Conservation (phyloP, 2,329 filamentous ascomycete species). For the Orbilia brochopaga region DNA sequence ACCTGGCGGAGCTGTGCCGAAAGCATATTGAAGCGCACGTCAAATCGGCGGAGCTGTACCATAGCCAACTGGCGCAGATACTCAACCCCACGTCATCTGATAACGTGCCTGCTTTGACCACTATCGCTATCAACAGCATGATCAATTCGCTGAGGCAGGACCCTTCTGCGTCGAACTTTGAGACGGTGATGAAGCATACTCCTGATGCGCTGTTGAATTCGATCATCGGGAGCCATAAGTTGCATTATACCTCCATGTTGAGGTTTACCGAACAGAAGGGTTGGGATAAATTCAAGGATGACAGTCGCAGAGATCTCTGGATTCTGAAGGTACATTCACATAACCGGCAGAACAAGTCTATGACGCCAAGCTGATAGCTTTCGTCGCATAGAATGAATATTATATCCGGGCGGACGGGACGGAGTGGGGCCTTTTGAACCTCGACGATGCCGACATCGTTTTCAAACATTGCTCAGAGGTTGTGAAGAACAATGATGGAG, state of each 20-base stretch:
- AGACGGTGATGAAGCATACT: constrained; percentile 44
- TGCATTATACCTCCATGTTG: constrained; percentile 52
- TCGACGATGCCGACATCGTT: constrained; percentile 48
- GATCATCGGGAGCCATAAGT: constrained; percentile 50
- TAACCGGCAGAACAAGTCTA: too few species aligned
- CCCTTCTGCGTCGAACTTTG: constrained; percentile 32
- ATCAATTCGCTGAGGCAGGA: constrained; percentile 48
- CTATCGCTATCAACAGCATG: constrained; percentile 48
- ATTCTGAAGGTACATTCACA: constrained; percentile 49
- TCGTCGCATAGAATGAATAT: constrained; percentile 43
- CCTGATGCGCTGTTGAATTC: constrained; percentile 31
- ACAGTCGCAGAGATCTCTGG: constrained; percentile 51
- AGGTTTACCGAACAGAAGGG: constrained; percentile 45
- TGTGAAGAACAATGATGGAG: constrained; percentile 25
- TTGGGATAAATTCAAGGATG: constrained; percentile 50
- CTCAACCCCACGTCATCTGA: constrained; percentile 9
- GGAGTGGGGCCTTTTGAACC: constrained; percentile 49
- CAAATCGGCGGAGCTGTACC: constrained; percentile 44
- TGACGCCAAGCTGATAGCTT: too few species aligned
- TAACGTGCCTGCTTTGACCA: constrained; percentile 38
- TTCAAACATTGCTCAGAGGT: constrained; percentile 38
- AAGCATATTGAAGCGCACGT: constrained; percentile 39
- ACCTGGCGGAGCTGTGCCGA: constrained; percentile 37
- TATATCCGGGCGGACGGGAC: constrained; percentile 51
- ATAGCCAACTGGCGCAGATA: constrained; percentile 14